Conservation (phyloP, 495 filamentous ascomycete species). For the Lasiosphaeriaceae sp. region DNA sequence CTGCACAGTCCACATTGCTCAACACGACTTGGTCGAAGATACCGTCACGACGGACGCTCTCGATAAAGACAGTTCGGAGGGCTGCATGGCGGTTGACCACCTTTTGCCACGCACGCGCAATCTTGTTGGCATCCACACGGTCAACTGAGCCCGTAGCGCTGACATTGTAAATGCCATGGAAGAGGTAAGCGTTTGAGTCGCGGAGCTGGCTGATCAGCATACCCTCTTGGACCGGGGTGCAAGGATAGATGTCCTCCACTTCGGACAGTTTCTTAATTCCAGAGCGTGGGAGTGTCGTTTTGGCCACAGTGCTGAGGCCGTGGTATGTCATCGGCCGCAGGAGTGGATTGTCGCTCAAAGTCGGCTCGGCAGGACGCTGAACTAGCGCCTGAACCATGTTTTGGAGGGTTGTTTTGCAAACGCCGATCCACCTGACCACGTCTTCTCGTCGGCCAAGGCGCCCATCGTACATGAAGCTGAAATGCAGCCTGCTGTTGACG, state of each 20-base stretch:
- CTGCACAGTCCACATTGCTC: conserved; percentile 7
- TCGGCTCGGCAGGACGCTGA: conserved; percentile 18
- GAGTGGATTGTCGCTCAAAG: conserved; percentile 53
- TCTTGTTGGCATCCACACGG: background rate
- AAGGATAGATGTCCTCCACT: conserved; percentile 44
- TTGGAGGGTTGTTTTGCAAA: conserved; percentile 52
- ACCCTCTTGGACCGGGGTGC: conserved; percentile 40
- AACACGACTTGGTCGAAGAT: conserved; percentile 24
- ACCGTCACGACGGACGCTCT: conserved; percentile 20
- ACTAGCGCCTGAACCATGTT: conserved; percentile 29
- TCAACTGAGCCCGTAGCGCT: background rate
- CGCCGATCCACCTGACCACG: conserved; percentile 41
- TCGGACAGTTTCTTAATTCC: conserved; percentile 23
- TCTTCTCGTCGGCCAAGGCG: conserved; percentile 19
- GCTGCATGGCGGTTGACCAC: conserved; percentile 52
- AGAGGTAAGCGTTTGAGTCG: conserved; percentile 43
- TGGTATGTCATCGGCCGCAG: conserved; percentile 48
- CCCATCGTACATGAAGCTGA: conserved; percentile 40
- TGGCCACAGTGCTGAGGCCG: conserved; percentile 38
- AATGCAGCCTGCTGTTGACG: conserved; percentile 43
- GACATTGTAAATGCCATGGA: conserved; percentile 22
- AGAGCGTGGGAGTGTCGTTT: conserved; percentile 33
- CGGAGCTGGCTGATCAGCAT: conserved; percentile 46
- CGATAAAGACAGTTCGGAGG: conserved; percentile 27
- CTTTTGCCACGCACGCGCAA: conserved; percentile 45